These are phyloP conservation scores for Pleurotus ostreatus DNA, from an alignment of 768 basidiomycete genomes.

Conservation along the genomic window DNA sequence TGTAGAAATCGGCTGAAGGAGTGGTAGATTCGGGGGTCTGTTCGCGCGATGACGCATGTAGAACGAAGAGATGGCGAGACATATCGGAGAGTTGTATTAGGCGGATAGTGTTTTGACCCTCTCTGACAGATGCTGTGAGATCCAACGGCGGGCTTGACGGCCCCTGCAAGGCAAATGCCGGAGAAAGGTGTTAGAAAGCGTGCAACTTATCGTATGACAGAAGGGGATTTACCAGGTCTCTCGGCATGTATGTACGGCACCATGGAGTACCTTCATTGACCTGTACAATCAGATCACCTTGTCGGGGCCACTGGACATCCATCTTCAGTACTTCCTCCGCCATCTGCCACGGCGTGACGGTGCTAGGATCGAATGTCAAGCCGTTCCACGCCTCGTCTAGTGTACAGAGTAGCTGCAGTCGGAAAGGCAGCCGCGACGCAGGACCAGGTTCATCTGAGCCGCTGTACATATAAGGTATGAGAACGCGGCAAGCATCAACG, in stretches of 20 bases:
- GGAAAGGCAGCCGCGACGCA: conserved; percentile 5
- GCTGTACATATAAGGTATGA: too few species aligned
- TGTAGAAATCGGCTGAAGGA: background rate
- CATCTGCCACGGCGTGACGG: background rate
- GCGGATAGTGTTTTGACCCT: conserved; percentile 7
- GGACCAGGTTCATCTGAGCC: background rate
- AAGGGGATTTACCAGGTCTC: conserved; percentile 9
- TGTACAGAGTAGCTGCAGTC: background rate
- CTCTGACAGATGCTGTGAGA: conserved; percentile 9
- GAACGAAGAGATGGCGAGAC: conserved; percentile 9
- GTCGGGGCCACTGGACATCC: conserved; percentile 7
- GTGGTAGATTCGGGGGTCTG: too few species aligned
- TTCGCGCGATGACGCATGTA: conserved; percentile 6
- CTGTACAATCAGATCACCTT: conserved; percentile 11
- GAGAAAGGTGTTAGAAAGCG: background rate
- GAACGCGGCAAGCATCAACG: too few species aligned
- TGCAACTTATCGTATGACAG: background rate
- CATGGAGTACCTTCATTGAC: conserved; percentile 7
- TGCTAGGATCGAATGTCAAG: background rate
- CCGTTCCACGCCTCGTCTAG: background rate
- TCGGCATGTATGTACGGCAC: conserved; percentile 5
- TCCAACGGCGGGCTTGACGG: conserved; percentile 5
- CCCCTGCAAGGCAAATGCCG: background rate
- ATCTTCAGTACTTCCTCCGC: conserved; percentile 1
- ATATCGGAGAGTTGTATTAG: conserved; percentile 12